Percentiles rank a stretch among this genome's conserved stretches.
Evolutionary conservation across 352 stramenopile genomes (phyloP).

Genomic region (Globisporangium lucens): DNA sequence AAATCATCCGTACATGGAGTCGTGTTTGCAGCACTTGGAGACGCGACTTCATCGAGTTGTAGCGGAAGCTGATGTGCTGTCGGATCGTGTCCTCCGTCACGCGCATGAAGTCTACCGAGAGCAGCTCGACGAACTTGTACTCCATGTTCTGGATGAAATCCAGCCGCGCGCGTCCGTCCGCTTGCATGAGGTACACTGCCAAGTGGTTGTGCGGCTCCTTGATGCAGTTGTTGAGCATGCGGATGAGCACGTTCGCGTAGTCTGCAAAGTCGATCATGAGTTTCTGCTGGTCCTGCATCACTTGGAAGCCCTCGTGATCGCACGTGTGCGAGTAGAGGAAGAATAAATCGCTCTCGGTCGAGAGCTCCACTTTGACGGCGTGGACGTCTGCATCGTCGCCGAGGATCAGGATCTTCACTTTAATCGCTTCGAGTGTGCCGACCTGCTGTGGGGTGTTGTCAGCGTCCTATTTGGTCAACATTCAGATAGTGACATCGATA

Average conservation of each 20-base stretch:
- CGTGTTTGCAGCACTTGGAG: conserved; percentile 90
- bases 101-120: conserved; percentile 90
- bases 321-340: conserved; percentile 92
- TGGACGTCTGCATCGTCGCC: conserved; percentile 84
- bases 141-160: conserved; percentile 97
- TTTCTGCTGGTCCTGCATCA: conserved; percentile 94
- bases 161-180: conserved; percentile 85
- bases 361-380: conserved; percentile 88
- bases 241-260: conserved; percentile 92
- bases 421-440: conserved; percentile 92
- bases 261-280: conserved; percentile 95
- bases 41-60: conserved; percentile 93
- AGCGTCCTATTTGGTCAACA: conserved; percentile 34
- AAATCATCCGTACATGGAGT: conserved; percentile 50
- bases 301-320: conserved; percentile 82
- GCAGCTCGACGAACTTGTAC: conserved; percentile 95
- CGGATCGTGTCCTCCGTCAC: conserved; percentile 88
- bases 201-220: conserved; percentile 93
- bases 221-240: conserved; percentile 96
- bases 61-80: conserved; percentile 92
- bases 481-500: neutral
- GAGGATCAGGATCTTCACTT: conserved; percentile 92
- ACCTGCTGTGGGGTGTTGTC: conserved; percentile 88
- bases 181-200: conserved; percentile 92
- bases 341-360: conserved; percentile 92